Evolutionary conservation across 1,284 basidiomycete genomes (phyloP), one percentile per base, ranked within the genome.

Genomic region (Ceratobasidium sp.): DNA sequence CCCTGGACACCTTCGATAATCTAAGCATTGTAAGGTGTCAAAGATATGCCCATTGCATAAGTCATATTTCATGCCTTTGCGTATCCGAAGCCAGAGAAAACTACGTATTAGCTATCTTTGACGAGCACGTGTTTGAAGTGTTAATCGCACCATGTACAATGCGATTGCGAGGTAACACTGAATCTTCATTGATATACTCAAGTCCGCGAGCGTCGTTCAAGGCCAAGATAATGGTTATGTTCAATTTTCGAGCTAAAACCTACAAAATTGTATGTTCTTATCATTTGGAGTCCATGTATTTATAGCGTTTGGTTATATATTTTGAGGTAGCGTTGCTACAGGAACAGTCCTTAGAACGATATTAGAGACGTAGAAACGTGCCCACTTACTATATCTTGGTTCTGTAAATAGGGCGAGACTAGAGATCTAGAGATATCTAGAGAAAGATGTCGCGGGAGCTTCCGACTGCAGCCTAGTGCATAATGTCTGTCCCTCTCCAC

Each of bases 31-130:
- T n/a, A n/a, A n/a, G n/a, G n/a, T n/a, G n/a, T n/a, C n/a, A n/a
- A n/a, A n/a, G n/a, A n/a, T n/a, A n/a, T n/a, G n/a, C 44, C 19
- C 14, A 2, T 47, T 11, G 27, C 47, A 63, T 9, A 44, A 63
- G n/a, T 9, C 24, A 15, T 1, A 14, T 14, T 6, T 1, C 56
- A 9, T 27, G 57, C 72, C 72, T 73, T 73, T 6, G 72, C 36
- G 33, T 73, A 60, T 7, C 72, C 72, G 19, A 73, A 73, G 6
- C 72, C 72, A 11, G 72, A 73, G 19, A 73, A 64, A 1, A 73
- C 72, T 0, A 51, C 51, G 8, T 51, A 50, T 4, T 60, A 60
- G 15, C 72, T 73, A 29, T 73, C 72, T 22, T 73, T 73, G 22
- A 73, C 62, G 5, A 73, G 50, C 11, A 73, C 41, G 31, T n/a